Base-by-base conservation (phyloP, 2,329 filamentous ascomycete species). In the Sporothrix brunneoviolacea region DNA sequence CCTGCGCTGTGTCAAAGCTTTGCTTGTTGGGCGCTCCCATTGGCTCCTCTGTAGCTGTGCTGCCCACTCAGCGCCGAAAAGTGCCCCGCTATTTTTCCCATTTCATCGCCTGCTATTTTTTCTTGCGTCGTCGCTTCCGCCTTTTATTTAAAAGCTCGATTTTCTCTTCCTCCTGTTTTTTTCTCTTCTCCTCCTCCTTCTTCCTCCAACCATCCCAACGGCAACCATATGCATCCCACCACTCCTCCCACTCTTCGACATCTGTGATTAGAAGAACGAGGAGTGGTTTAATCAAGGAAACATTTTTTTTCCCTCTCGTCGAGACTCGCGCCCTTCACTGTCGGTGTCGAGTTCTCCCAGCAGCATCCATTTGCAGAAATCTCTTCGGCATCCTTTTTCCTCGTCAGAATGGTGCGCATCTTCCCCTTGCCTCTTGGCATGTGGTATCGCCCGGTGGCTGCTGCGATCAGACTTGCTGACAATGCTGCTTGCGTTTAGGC, bases 401-500 rank as follows among this genome's bases (percentile, higher is more conserved):
- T 38, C 21, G 13, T 40, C 18, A 21, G 16, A 19, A 37, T 30
- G n/a, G n/a, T 28, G 42, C 21, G 4, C n/a, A 12, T 6, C 9
- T 30, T 33, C 28, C 37, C 16, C 15, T 41, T 37, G 8, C 13
- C n/a, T 38, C 21, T 12, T 22, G 8, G n/a, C 21, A 13, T n/a
- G 8, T 32, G 19, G 16, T 18, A 12, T 35, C 37, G 13, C 24
- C 18, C 16, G n/a, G 9, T 32, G 28, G n/a, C 44, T 39, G 27
- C 36, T 52, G 43, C 43, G 32, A 24, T 47, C 10, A 51, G 22
- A 22, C 43, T 50, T 48, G 38, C 44, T 54, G 43, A 54, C 41
- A 8, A n/a, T 36, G 12, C 24, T 28, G 8, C 4, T 8, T 35
- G 32, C 32, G 5, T 24, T 16, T 65, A 85, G 82, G 78, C 79